Base-by-base conservation (phyloP, 2,329 filamentous ascomycete genomes). In the Trichoderma endophyticum region DNA sequence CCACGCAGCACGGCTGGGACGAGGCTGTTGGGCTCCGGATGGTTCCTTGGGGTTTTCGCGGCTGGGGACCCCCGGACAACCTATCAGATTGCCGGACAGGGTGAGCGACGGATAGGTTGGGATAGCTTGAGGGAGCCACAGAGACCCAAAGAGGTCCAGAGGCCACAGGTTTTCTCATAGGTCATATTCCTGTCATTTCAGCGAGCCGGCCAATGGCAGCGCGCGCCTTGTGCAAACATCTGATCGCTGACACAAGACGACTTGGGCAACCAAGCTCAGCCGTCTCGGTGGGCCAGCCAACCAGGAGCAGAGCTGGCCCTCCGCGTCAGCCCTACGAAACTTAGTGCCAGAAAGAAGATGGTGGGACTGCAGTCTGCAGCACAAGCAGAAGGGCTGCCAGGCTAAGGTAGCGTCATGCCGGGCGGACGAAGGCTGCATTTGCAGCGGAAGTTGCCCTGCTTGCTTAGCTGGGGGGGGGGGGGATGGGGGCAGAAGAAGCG, bases 301-400 rank as follows among this genome's bases (percentile, higher is more conserved):
- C 71, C 73, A 75, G 71, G 32, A 66, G 34, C 32, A 43, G 48
- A 65, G 68, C 71, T 65, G 61, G 63, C 71, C 39, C 68, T 75
- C 70, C 71, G 65, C 71, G 74, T 75, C 74, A 75, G 74, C 74
- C 74, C 74, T 75, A 75, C 74, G 73, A 75, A 73, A 74, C 72
- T 71, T 74, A 69, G 74, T 72, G 71, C 64, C 71, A 66, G 56
- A 73, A 74, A 64, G 62, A 63, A 65, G 32, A 57, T 64, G 68
- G 68, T 57, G 68, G 61, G 70, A 65, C 61, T 65, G 70, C 62
- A 71, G 56, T 28, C 61, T 65, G 69, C 61, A 71, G 56, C 34
- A 68, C 56, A 30, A 24, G 34, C 34, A 54, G 21, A 32, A 69
- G 56, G 57, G 36, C 43, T 71, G 70, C 70, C 36, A 56, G 34